Evolutionary conservation across 2,329 filamentous ascomycete genomes (phyloP), one percentile per base, ranked within the genome.

Genomic region (Hysterium pulicare): DNA sequence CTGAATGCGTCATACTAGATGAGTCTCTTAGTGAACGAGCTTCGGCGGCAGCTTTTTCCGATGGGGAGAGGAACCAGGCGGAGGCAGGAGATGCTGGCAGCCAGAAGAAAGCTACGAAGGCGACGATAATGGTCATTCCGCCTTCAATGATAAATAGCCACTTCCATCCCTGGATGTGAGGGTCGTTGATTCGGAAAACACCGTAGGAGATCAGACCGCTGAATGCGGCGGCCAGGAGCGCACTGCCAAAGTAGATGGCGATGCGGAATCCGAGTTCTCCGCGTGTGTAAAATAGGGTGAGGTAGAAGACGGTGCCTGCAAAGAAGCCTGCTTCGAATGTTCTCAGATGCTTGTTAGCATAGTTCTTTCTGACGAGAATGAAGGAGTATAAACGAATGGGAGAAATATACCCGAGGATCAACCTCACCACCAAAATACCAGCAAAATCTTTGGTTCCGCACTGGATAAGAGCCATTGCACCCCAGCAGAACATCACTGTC

Each of bases 271-370:
- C 70, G 49, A 72, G 68, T 45, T 72, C 67, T 11, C 58, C 53
- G 11, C 57, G 55, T 1, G 59, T 60, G 32, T 76, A 74, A 33
- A 80, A 79, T 0, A 76, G 66, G 0, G 76, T 73, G 6, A 75
- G 56, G 47, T 75, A 81, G 57, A 77, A 79, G 2, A 79, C 75
- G 11, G 74, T 71, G 0, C 74, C 69, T 4, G 75, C 71, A 45
- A 77, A 78, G 59, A 79, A 80, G 0, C 74, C 77, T 0, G 76
- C 77, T 57, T 81, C 78, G 17, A 57, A 62, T 5, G 61, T 54
- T 19, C 75, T 45, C 10, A 13, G 20, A n/a, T 5, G n/a, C 24
- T 22, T 20, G n/a, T 32, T 16, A 32, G 28, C 9, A n/a, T 9
- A 4, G 28, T 4, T n/a, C n/a, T n/a, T n/a, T n/a, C n/a, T n/a